Base-by-base conservation (phyloP, 2,329 filamentous ascomycete species). In the Penicillium hordei region DNA sequence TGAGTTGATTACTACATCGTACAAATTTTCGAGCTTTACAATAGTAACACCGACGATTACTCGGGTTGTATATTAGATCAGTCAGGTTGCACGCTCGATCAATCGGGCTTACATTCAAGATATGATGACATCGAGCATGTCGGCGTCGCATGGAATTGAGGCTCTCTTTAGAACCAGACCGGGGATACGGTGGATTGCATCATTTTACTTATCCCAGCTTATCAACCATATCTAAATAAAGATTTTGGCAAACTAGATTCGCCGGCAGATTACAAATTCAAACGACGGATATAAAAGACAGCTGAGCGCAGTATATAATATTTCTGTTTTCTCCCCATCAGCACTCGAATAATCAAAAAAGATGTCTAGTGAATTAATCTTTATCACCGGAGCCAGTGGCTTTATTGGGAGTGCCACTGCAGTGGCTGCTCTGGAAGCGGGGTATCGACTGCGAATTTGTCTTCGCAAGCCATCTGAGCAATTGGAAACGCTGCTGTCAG, bases 311-410 rank as follows among this genome's bases (percentile, higher is more conserved):
- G 12, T 21, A 15, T 15, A 27, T 1, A 10, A 25, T 17, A 2
- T 17, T 21, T 31, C 5, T 17, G 3, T 17, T 21, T 31, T 9
- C 4, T 31, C 27, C 42, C 44, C 27, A 9, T 13, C 7, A 46
- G 10, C 27, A 31, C 7, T 31, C 7, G 9, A 33, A 21, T 21
- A 46, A 46, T 8, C 12, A 73, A 44, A 19, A 19, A 56, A 27
- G 21, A 64, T 65, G 63, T 17, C 60, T 13, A 17, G 25, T 2
- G 54, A 33, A 29, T 48, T 69, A 10, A 58, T 70, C 34, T 68
- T 69, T 51, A 65, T 70, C 15, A 70, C 68, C 7, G 67, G 68
- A 3, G 64, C 63, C 10, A 60, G 62, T 2, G 68, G 68, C 10
- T 70, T 69, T 31, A 63, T 70, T 43, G 68, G 68, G 5, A 66